Percentiles rank a stretch among this genome's conserved stretches.
Evolutionary conservation across 179 eudicot genomes (phyloP).

Genomic region (Vitellaria paradoxa): DNA sequence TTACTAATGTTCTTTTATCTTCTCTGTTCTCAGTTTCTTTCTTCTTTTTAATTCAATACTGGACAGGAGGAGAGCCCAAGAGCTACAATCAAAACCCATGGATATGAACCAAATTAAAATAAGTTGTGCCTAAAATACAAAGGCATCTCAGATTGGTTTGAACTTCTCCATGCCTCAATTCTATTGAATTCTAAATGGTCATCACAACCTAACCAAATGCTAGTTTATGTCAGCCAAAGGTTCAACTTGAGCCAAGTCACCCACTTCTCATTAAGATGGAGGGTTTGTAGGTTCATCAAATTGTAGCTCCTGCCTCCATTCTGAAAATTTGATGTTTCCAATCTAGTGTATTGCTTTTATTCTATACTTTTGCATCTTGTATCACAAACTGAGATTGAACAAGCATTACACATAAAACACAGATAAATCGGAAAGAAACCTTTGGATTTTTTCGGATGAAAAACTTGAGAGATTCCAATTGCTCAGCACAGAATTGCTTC

Average conservation of each 20-base stretch:
- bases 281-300: not conserved
- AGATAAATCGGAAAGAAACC: slow-evolving; percentile 31
- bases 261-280: not conserved
- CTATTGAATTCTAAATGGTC: not conserved
- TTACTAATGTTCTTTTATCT: too few species aligned
- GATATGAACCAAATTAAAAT: not conserved
- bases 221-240: not conserved
- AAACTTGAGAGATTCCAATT: slow-evolving; percentile 64
- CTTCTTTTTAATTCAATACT: not conserved
- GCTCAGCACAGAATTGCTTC: slow-evolving; percentile 69
- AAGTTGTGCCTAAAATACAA: not conserved
- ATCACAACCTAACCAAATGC: not conserved
- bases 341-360: not conserved
- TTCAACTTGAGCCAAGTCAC: not conserved
- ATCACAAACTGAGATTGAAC: not conserved
- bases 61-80: not conserved
- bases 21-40: too few species aligned
- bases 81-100: not conserved
- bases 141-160: not conserved
- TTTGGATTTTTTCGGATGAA: slow-evolving; percentile 67
- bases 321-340: not conserved
- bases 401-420: not conserved
- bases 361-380: not conserved
- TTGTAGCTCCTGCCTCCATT: not conserved
- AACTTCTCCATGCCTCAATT: not conserved